Evolutionary conservation across 2,329 filamentous ascomycete species (phyloP).

Genomic region (Exophiala mesophila): DNA sequence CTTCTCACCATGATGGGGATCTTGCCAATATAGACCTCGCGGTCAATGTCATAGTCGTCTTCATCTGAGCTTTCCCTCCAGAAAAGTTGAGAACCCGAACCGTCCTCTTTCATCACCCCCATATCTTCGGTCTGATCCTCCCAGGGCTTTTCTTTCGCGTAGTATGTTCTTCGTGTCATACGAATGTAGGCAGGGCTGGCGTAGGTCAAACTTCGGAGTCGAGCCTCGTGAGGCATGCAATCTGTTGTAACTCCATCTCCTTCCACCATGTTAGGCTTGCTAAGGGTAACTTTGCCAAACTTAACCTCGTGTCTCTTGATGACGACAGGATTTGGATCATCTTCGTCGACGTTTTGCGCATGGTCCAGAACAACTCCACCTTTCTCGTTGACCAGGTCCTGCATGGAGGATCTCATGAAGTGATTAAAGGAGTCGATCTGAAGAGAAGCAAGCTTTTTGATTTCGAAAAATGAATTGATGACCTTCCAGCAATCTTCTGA

Average conservation of each 20-base stretch:
- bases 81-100: conserved; percentile 28
- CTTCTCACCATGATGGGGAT: conserved; percentile 98
- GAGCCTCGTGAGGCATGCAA: conserved; percentile 89
- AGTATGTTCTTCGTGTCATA: conserved; percentile 77
- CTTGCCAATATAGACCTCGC: conserved; percentile 86
- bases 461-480: conserved; percentile 93
- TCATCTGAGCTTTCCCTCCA: conserved; percentile 38
- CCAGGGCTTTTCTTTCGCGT: conserved; percentile 72
- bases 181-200: conserved; percentile 85
- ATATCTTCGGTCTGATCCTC: conserved; percentile 61
- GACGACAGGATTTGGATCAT: conserved; percentile 70
- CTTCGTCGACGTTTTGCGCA: conserved; percentile 70
- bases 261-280: conserved; percentile 85
- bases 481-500: conserved; percentile 98
- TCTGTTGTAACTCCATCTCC: conserved; percentile 82
- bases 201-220: conserved; percentile 92
- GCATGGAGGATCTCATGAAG: conserved; percentile 89
- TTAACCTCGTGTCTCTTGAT: conserved; percentile 92
- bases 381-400: conserved; percentile 90
- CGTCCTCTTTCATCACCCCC: conserved; percentile 40
- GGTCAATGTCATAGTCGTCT: conserved; percentile 52
- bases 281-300: conserved; percentile 84
- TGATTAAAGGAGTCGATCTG: conserved; percentile 98
- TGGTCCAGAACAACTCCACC: conserved; percentile 89
- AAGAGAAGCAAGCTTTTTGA: conserved; percentile 92